Evolutionary conservation across 164 flowering plant genomes (phyloP), one percentile per base, ranked within the genome.

Genomic region (Kingdonia uniflora): DNA sequence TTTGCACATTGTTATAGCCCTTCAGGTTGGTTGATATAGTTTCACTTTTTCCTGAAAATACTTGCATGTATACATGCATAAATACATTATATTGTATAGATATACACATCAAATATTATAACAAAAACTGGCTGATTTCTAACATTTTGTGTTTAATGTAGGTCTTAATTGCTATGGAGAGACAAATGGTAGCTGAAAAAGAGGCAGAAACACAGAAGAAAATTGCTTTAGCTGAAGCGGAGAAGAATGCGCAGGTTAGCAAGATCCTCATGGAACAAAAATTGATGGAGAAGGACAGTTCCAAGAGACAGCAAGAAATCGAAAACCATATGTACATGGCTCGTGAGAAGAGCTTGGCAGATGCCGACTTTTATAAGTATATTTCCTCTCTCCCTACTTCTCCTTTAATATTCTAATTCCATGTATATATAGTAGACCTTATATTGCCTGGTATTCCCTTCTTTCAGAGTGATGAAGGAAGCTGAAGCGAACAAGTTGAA

Each of bases 201-300:
- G 98, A 92, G 69, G 89, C 95, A 6, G 98, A 92, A 71, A 85
- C 95, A 39, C 67, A 63, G 51, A 88, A 85, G 75, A 92, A 85
- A 73, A 80, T 92, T 61, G 98, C 98, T 41, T 77, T 92, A 54
- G 79, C 85, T 60, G 98, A 85, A 65, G 96, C 96, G 19, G 90
- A 88, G 74, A 87, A 85, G 72, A 73, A 84, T 70, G 79, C 95
- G 19, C 70, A 72, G 54, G 96, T 91, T 35, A 90, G 97, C 74
- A 83, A 63, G 80, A 85, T 92, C 52, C 74, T 76, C 51, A 88
- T 88, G 94, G 82, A 85, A 60, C 98, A 92, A 65, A 85, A 74
- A 71, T 63, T 88, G 68, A 79, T 72, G 81, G 96, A 88, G 72
- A 92, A 82, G 67, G 95, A 85, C 55, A 81, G 95, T 65, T 42